These are phyloP conservation scores for Ophiocordyceps camponoti-floridani DNA, from an alignment of 2,329 filamentous ascomycete genomes.

Conservation along the genomic window DNA sequence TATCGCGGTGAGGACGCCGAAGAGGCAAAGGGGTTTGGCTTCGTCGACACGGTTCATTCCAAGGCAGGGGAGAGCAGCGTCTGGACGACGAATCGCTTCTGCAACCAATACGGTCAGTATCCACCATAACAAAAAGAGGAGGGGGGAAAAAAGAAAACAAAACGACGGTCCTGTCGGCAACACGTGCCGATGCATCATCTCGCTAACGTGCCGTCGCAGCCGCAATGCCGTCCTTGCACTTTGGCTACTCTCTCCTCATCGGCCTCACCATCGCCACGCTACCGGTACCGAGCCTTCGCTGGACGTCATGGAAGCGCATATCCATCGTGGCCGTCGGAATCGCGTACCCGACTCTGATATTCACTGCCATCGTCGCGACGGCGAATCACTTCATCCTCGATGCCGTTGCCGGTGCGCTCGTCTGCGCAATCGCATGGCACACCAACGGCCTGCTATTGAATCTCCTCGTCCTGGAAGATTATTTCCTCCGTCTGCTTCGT, in stretches of 20 bases:
- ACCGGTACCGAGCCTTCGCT: slow-evolving; percentile 37
- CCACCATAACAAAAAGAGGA: not conserved
- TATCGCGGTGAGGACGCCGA: slow-evolving; percentile 36
- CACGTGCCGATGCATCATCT: too few species aligned
- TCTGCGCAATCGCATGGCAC: slow-evolving; percentile 47
- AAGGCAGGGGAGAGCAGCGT: slow-evolving; percentile 38
- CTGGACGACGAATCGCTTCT: slow-evolving; percentile 50
- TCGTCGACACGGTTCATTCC: slow-evolving; percentile 42
- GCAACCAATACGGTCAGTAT: slow-evolving; percentile 55
- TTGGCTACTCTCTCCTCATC: slow-evolving; percentile 58
- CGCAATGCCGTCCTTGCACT: slow-evolving; percentile 61
- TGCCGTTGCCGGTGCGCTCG: slow-evolving; percentile 47
- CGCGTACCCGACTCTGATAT: slow-evolving; percentile 45
- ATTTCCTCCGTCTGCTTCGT: slow-evolving; percentile 42
- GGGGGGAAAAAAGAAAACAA: not conserved
- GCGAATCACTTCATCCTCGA: slow-evolving; percentile 60
- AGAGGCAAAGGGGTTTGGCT: slow-evolving; percentile 41
- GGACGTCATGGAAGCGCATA: slow-evolving; percentile 30
- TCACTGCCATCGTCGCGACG: slow-evolving; percentile 51
- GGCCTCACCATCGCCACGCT: slow-evolving; percentile 51
- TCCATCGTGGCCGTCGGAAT: slow-evolving; percentile 30
- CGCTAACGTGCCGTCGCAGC: slow-evolving; percentile 17
- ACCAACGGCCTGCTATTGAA: slow-evolving; percentile 38
- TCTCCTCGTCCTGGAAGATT: slow-evolving; percentile 47
- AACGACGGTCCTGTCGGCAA: slow-evolving; percentile 3